Evolutionary conservation across 2,329 filamentous ascomycete genomes (phyloP), one percentile per base, ranked within the genome.

Genomic region (Colletotrichum paranaense): DNA sequence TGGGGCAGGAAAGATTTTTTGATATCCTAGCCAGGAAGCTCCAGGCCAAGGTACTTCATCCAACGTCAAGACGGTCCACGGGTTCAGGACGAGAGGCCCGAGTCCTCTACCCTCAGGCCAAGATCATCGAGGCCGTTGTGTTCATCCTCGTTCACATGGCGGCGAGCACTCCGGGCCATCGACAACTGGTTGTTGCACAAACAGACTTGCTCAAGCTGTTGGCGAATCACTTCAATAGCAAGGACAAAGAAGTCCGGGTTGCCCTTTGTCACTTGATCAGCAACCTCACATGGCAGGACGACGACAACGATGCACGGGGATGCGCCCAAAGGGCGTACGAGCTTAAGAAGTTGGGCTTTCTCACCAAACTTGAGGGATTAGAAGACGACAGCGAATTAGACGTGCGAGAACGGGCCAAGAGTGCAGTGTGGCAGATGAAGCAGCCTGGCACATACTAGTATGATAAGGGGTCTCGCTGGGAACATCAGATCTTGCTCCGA

Each of bases 91-190:
- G 77, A 53, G 88, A 89, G 74, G 81, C 87, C 0, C 85, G 86
- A 59, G 83, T 92, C 32, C 80, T 92, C 11, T 86, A 90, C 73
- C 88, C 90, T 9, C 89, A 90, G 75, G 80, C 88, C 28, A 93
- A 94, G 81, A 93, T 98, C 74, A 88, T 98, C 64, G 89, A 90
- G 77, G 89, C 94, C 3, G 93, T 96, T 12, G 90, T 95, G 32
- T 97, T 92, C 80, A 92, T 98, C 69, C 87, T 98, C 62, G 92
- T 97, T 16, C 95, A 98, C 83, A 91, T 98, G 77, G 95, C 95
- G 22, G 96, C 95, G 11, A 94, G 94, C 75, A 87, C 92, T 14
- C 91, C 95, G 3, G 89, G 90, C 35, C 95, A 98, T 82, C 91
- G 95, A 68, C 92, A 95, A 78, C 84, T 94, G 19, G 87, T 97